Conservation (phyloP, 306 rosid species). For the Pyrus communis region DNA sequence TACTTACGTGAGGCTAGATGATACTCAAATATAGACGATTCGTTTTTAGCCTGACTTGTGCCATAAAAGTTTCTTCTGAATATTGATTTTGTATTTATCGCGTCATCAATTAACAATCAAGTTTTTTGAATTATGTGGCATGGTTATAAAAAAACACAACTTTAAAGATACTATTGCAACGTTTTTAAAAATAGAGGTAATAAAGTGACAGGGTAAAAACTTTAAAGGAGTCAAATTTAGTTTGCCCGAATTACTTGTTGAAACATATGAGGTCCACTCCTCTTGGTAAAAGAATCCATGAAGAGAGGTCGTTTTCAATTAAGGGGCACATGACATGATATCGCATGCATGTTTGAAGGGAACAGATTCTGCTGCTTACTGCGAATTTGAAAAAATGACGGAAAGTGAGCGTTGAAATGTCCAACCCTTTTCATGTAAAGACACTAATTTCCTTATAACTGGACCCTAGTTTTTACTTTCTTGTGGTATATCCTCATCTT, state of each 20-base stretch:
- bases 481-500: neutral
- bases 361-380: neutral
- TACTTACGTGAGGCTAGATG: too few species aligned
- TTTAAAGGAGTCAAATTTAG: neutral
- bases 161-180: too few species aligned
- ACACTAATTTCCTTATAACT: neutral
- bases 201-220: too few species aligned
- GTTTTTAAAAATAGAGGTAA: neutral
- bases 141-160: too few species aligned
- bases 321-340: neutral
- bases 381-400: neutral
- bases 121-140: too few species aligned
- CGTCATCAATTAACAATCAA: too few species aligned
- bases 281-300: neutral
- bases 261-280: neutral
- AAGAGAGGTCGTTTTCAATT: neutral
- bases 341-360: neutral
- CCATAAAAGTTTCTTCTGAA: too few species aligned
- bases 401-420: slow-evolving; percentile 1
- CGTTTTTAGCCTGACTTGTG: too few species aligned
- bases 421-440: neutral
- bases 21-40: too few species aligned
- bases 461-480: neutral
- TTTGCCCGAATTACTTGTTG: neutral
- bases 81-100: too few species aligned